These are phyloP conservation scores for Debaryomycetaceae sp. DNA, from an alignment of 1,139 yeast genomes.

Conservation along the genomic window DNA sequence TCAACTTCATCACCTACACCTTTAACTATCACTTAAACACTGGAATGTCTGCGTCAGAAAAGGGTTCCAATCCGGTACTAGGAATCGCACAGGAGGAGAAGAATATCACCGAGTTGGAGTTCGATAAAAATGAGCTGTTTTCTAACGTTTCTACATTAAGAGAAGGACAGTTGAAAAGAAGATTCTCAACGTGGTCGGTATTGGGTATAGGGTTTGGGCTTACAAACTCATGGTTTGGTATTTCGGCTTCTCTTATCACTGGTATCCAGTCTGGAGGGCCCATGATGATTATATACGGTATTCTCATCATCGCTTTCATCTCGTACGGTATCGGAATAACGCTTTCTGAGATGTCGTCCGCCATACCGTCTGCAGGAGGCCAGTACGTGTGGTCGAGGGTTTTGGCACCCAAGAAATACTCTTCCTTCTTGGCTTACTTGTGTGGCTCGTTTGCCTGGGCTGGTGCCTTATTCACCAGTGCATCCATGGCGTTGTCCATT, in stretches of 20 bases:
- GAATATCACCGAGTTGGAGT: background rate
- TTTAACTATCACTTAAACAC: background rate
- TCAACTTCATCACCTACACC: no score
- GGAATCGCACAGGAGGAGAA: background rate
- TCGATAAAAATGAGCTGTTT: background rate
- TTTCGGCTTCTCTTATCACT: constrained; percentile 59
- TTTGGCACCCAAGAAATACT: constrained; percentile 47
- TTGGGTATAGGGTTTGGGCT: constrained; percentile 68
- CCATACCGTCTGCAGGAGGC: constrained; percentile 58
- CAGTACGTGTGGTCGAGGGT: constrained; percentile 60
- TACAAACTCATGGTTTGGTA: constrained; percentile 71
- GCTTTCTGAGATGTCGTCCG: constrained; percentile 48
- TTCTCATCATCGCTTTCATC: constrained; percentile 53
- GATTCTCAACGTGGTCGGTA: constrained; percentile 52
- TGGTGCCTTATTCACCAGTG: constrained; percentile 54
- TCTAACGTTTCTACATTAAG: constrained; percentile 1
- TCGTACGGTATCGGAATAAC: constrained; percentile 39
- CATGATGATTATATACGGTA: constrained; percentile 63
- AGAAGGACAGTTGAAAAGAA: constrained; percentile 40
- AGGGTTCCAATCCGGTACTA: background rate
- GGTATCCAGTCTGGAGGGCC: constrained; percentile 71
- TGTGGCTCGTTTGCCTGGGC: constrained; percentile 59
- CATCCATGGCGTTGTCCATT: constrained; percentile 51
- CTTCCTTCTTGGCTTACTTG: constrained; percentile 47
- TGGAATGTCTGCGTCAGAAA: background rate